phyloP scores from a whole-genome alignment of 148 eudicot genomes.

The Tetragonia tetragonoides region DNA sequence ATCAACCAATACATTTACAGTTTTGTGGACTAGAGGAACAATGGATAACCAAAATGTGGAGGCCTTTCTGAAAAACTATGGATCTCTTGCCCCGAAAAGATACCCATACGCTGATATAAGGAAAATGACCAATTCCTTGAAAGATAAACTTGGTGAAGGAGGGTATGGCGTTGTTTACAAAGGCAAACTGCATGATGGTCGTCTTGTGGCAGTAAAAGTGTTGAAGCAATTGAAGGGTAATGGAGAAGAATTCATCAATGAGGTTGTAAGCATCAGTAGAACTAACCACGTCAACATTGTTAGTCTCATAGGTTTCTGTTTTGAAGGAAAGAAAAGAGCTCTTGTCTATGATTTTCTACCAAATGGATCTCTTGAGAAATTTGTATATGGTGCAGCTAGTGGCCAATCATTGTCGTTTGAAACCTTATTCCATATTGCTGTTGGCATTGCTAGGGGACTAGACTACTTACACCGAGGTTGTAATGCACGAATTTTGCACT shows the following conservation, averaged over 20 bases:
- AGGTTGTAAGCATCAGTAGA: slow-evolving; percentile 17
- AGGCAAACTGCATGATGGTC: slow-evolving; percentile 55
- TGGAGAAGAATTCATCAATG: slow-evolving; percentile 39
- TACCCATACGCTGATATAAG: slow-evolving; percentile 52
- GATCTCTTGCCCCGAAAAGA: slow-evolving; percentile 36
- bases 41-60: slow-evolving; percentile 17
- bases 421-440: slow-evolving; percentile 19
- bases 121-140: slow-evolving; percentile 55
- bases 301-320: slow-evolving; percentile 44
- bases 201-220: slow-evolving; percentile 65
- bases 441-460: slow-evolving; percentile 30
- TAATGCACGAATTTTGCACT: slow-evolving; percentile 29
- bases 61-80: slow-evolving; percentile 18
- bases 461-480: slow-evolving; percentile 31
- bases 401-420: not conserved
- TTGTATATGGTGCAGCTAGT: not conserved
- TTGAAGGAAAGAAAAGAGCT: slow-evolving; percentile 54
- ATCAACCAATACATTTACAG: not conserved
- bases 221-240: slow-evolving; percentile 22
- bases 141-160: slow-evolving; percentile 72
- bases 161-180: slow-evolving; percentile 76
- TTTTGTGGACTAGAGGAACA: not conserved
- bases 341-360: slow-evolving; percentile 63
- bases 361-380: slow-evolving; percentile 44
- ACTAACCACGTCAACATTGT: not conserved